These are phyloP conservation scores for Scenedesmus sp. DNA, from an alignment of 163 green algal species.

Conservation along the genomic window DNA sequence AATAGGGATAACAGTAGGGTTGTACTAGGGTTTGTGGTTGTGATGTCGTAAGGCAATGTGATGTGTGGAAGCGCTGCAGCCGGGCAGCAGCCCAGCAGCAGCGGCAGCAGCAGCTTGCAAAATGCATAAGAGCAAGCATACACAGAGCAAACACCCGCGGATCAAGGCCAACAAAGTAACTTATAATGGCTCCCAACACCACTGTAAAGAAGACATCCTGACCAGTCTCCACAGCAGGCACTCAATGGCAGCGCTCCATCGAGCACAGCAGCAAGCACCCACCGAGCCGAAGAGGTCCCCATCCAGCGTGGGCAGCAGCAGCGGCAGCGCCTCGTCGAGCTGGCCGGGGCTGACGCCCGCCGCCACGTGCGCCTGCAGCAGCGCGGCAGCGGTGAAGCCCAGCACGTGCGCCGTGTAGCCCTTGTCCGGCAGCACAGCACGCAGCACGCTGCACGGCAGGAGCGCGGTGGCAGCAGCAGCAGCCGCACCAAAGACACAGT, in stretches of 20 bases:
- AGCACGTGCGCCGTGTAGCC: slow-evolving; percentile 93
- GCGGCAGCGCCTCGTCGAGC: slow-evolving; percentile 78
- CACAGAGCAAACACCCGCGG: too few relatives aligned
- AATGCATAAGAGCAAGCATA: not conserved
- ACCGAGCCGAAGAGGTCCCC: slow-evolving; percentile 91
- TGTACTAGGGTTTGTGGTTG: too few relatives aligned
- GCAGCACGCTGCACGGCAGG: slow-evolving; percentile 67
- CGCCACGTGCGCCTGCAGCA: slow-evolving; percentile 67
- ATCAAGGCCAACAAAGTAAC: too few relatives aligned
- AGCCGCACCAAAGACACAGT: too few relatives aligned
- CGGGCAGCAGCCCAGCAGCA: not conserved
- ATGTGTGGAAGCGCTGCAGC: too few relatives aligned
- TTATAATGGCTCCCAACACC: too few relatives aligned
- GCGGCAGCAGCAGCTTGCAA: not conserved
- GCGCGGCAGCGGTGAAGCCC: slow-evolving; percentile 86
- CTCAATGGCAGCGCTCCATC: not conserved
- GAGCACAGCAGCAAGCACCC: not conserved
- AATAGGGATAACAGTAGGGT: not conserved
- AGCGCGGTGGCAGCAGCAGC: not conserved
- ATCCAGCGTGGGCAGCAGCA: slow-evolving; percentile 83
- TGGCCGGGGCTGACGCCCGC: slow-evolving; percentile 58
- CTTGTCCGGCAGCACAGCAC: slow-evolving; percentile 69
- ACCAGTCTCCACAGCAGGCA: not conserved
- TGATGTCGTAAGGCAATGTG: too few relatives aligned
- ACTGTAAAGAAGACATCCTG: too few relatives aligned